These are phyloP conservation scores for Omphalotus olearius DNA, from an alignment of 1,284 basidiomycete species.

Conservation along the genomic window DNA sequence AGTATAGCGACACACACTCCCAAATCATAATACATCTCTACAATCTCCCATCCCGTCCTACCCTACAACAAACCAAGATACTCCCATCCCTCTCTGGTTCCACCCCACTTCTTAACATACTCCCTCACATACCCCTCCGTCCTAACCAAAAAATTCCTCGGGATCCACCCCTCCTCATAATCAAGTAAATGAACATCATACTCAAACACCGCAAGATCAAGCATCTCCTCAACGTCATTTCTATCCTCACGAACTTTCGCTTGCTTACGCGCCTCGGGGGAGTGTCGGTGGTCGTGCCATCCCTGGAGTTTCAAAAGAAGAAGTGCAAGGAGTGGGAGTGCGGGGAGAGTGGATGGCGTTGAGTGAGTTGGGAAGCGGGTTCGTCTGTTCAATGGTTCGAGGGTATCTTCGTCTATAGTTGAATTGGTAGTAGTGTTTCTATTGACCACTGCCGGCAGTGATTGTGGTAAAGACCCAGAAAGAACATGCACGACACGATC, in stretches of 20 bases:
- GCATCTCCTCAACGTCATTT: slow-evolving; percentile 14
- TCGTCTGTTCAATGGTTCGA: no score
- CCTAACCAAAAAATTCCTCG: slow-evolving; percentile 21
- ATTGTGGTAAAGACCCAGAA: neutral
- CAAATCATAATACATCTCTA: no score
- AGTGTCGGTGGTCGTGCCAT: slow-evolving; percentile 9
- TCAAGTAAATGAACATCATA: slow-evolving; percentile 14
- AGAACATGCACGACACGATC: slow-evolving; percentile 14
- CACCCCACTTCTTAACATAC: slow-evolving; percentile 22
- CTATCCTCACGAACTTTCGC: slow-evolving; percentile 5
- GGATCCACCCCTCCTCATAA: slow-evolving; percentile 22
- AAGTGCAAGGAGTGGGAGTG: slow-evolving; percentile 7
- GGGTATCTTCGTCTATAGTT: no score
- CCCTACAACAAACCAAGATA: slow-evolving; percentile 21
- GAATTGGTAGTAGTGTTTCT: no score
- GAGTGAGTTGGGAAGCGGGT: no score
- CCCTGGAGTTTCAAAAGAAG: slow-evolving; percentile 9
- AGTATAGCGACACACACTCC: no score
- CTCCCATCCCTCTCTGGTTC: slow-evolving; percentile 20
- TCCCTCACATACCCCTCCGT: slow-evolving; percentile 17
- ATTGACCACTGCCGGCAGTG: no score
- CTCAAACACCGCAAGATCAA: slow-evolving; percentile 21
- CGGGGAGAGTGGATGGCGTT: neutral
- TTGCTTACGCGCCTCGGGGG: neutral
- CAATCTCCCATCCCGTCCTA: no score